These are phyloP conservation scores for Porphyrellus cyaneotinctus DNA, from an alignment of 768 basidiomycete genomes.

Conservation along the genomic window DNA sequence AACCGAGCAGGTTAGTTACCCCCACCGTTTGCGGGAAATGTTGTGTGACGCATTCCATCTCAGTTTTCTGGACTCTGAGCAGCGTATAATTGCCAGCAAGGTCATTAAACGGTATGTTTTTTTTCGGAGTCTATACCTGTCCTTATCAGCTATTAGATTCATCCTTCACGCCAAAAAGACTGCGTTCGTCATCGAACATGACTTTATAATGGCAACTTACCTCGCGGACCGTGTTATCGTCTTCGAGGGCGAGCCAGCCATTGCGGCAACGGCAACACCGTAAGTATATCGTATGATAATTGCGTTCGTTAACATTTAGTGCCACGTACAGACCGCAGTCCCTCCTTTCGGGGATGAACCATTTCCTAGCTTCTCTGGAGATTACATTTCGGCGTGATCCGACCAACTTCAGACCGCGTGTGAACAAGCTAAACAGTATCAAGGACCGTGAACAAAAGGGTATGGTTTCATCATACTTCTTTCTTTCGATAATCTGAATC, in stretches of 20 bases:
- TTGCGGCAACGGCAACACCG: conserved; percentile 88
- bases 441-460: conserved; percentile 89
- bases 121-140: neutral
- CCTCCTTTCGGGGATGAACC: conserved; percentile 95
- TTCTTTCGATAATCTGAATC: conserved; percentile 5
- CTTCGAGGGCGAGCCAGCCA: conserved; percentile 82
- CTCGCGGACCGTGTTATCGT: conserved; percentile 97
- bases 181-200: conserved; percentile 99
- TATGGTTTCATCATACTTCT: conserved; percentile 31
- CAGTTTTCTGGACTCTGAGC: conserved; percentile 96
- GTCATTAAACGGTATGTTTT: conserved; percentile 85
- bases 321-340: conserved; percentile 72
- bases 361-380: conserved; percentile 91
- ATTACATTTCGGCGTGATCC: conserved; percentile 99
- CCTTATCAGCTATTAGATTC: conserved; percentile 47
- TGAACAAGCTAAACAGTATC: conserved; percentile 80
- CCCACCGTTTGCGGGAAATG: neutral
- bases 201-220: conserved; percentile 99
- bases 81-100: conserved; percentile 97
- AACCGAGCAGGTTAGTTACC: conserved; percentile 70
- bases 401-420: conserved; percentile 86
- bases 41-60: conserved; percentile 4
- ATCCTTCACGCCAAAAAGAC: conserved; percentile 97
- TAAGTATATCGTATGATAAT: conserved; percentile 37
- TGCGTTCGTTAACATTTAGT: conserved; percentile 1